Evolutionary conservation across 2,329 filamentous ascomycete genomes (phyloP).

Genomic region (Emmonsiellopsis sp.): DNA sequence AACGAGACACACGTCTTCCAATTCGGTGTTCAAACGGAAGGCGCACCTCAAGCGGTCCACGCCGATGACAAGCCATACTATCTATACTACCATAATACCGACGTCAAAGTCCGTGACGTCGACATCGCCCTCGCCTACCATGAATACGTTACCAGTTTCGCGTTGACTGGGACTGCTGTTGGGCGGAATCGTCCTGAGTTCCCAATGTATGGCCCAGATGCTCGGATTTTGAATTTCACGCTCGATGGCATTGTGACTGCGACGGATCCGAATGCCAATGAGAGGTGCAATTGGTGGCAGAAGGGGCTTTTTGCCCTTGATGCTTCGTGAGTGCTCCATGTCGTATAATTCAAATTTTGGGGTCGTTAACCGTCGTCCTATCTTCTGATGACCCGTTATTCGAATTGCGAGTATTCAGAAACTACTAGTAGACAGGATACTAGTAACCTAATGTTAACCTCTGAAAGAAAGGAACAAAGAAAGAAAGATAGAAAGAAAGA

Average conservation of each 20-base stretch:
- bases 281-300: constrained; percentile 44
- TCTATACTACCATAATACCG: neutral
- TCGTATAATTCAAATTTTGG: no score
- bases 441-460: no score
- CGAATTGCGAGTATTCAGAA: no score
- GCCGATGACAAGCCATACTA: constrained; percentile 15
- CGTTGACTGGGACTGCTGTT: constrained; percentile 8
- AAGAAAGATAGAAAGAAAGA: no score
- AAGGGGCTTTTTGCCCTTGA: constrained; percentile 19
- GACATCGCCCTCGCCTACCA: neutral
- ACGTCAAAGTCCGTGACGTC: neutral
- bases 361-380: no score
- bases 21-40: constrained; percentile 37
- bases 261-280: constrained; percentile 27
- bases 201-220: neutral
- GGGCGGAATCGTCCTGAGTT: constrained; percentile 22
- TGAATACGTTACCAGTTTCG: neutral
- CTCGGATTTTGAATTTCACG: neutral
- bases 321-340: no score
- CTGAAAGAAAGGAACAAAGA: no score
- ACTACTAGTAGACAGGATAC: no score
- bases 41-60: constrained; percentile 4
- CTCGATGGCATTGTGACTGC: constrained; percentile 12
- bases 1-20: constrained; percentile 43
- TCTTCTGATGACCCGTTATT: no score